phyloP scores from a whole-genome alignment of 768 basidiomycete species.

The Favolaschia claudopus region DNA sequence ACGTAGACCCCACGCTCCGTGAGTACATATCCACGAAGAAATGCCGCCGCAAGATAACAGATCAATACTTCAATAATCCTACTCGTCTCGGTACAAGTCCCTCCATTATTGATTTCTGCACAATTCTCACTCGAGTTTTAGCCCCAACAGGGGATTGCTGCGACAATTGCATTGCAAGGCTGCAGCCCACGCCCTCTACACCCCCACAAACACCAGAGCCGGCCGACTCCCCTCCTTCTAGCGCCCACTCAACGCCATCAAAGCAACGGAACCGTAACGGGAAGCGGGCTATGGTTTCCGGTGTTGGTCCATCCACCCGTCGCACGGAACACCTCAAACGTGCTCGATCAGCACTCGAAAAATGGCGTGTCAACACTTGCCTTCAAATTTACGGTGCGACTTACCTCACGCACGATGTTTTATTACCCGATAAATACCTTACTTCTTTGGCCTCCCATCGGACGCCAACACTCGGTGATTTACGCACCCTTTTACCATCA shows the following conservation, averaged over 20 bases:
- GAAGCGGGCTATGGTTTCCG: slow-evolving; percentile 27
- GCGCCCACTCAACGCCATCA: slow-evolving; percentile 12
- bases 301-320: slow-evolving; percentile 14
- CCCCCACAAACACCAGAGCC: slow-evolving; percentile 18
- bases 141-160: slow-evolving; percentile 31
- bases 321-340: slow-evolving; percentile 23
- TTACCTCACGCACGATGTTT: slow-evolving; percentile 13
- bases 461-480: slow-evolving; percentile 25
- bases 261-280: slow-evolving; percentile 28
- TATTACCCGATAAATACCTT: slow-evolving; percentile 37
- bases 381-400: slow-evolving; percentile 14
- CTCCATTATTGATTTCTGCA: neutral
- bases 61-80: slow-evolving; percentile 43
- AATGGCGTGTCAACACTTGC: slow-evolving; percentile 22
- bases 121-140: neutral
- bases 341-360: slow-evolving; percentile 15
- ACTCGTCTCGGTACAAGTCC: slow-evolving; percentile 28
- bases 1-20: slow-evolving; percentile 38
- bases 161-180: slow-evolving; percentile 1
- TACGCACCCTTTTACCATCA: neutral
- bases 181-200: slow-evolving; percentile 3
- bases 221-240: neutral
- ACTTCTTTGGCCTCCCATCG: slow-evolving; percentile 32
- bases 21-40: slow-evolving; percentile 34
- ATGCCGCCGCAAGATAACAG: slow-evolving; percentile 37